Conservation (phyloP, 306 rosid genomes). For the Dalbergia cultrata region DNA sequence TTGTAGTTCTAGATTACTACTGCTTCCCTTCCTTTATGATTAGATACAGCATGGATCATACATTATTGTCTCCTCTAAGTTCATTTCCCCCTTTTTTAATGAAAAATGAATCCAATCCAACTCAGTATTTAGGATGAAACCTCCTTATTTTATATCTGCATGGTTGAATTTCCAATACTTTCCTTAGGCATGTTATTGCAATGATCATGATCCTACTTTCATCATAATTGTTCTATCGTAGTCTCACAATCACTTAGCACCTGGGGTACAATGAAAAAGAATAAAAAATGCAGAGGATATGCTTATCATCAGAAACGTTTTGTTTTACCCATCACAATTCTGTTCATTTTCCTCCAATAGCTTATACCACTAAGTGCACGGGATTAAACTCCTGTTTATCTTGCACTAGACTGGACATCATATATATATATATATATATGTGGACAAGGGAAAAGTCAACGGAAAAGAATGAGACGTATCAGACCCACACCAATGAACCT, state of each 20-base stretch:
- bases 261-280: slow-evolving; percentile 38
- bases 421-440: neutral
- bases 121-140: slow-evolving; percentile 32
- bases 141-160: slow-evolving; percentile 47
- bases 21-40: slow-evolving; percentile 1
- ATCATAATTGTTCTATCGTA: slow-evolving; percentile 43
- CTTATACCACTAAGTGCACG: slow-evolving; percentile 54
- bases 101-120: slow-evolving; percentile 11
- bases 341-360: slow-evolving; percentile 53
- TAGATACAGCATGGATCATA: slow-evolving; percentile 14
- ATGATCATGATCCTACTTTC: slow-evolving; percentile 65
- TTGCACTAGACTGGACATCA: slow-evolving; percentile 38
- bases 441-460: slow-evolving; percentile 42
- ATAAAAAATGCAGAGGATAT: slow-evolving; percentile 16
- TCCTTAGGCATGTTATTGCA: slow-evolving; percentile 62
- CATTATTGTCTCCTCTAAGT: slow-evolving; percentile 33
- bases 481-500: slow-evolving; percentile 47
- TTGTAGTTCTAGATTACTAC: slow-evolving; percentile 50
- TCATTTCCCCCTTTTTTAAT: neutral
- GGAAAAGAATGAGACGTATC: slow-evolving; percentile 49
- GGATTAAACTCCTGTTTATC: slow-evolving; percentile 56
- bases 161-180: slow-evolving; percentile 45
- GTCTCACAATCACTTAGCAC: slow-evolving; percentile 39
- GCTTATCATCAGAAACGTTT: slow-evolving; percentile 30
- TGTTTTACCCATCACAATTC: slow-evolving; percentile 41